Evolutionary conservation across 192 early-diverging fungal species (phyloP), one percentile per base, ranked within the genome.

Genomic region (Coemansia sp.): DNA sequence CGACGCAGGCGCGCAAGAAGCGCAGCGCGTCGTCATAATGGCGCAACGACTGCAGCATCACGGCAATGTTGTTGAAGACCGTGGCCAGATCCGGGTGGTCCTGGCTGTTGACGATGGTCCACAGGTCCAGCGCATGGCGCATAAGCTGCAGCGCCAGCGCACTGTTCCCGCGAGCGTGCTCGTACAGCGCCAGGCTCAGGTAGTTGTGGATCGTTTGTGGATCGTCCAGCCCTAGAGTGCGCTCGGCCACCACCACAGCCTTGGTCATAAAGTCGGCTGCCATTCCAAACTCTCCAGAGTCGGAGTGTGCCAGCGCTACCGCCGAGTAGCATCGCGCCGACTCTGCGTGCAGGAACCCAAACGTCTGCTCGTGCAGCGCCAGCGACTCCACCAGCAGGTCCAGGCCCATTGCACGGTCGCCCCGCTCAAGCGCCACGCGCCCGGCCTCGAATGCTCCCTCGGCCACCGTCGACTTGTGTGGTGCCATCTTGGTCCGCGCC

Each of bases 371-470:
- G 70, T 93, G 93, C 18, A 98, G 76, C 4, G 90, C 72, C 53
- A 91, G 70, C 11, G 94, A 90, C 72, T 98, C 93, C 24, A 84
- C 58, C 58, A 94, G 70, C 33, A 97, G 72, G 67, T 98, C 95
- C 38, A 93, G 56, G 9, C 91, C 94, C 33, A 90, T 44, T 59
- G 89, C 80, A 50, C 84, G 87, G 52, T 96, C 87, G 7, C 90
- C 89, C 70, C 93, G 87, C 12, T 89, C 82, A 43, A 96, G 67
- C 21, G 81, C 85, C 64, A 87, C 78, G 46, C 88, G 85, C 12
- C 90, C 96, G 33, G 93, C 90, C 66, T 96, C 93, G 59, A 91
- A 88, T 0, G 90, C 85, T 66, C 97, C 93, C 70, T 96, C 92
- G 18, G 91, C 96, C 79, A 95, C 92, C 12, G 82, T 73, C 19